Conservation (phyloP, 2,329 filamentous ascomycete species). For the Monilinia vaccinii-corymbosi region DNA sequence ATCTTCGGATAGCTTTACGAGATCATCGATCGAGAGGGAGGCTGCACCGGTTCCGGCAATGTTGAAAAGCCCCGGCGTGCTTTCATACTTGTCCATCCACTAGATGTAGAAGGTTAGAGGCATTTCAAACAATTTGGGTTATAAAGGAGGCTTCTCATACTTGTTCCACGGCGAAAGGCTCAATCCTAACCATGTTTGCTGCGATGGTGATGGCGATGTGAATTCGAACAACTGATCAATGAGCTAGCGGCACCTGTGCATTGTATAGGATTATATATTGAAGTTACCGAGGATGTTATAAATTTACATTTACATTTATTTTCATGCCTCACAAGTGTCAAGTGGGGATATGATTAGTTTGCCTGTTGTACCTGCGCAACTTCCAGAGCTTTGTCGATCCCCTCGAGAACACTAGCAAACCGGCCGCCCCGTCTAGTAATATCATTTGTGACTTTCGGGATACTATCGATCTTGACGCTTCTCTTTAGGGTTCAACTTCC, state of each 20-base stretch:
- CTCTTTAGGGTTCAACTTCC: not conserved
- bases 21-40: constrained; percentile 62
- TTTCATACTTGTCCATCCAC: constrained; percentile 57
- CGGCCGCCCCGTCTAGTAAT: not conserved
- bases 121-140: too few species aligned
- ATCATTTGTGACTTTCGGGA: too few species aligned
- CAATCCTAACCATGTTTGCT: constrained; percentile 45
- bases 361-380: too few species aligned
- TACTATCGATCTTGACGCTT: too few species aligned
- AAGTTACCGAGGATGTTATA: too few species aligned
- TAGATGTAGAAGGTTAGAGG: constrained; percentile 25
- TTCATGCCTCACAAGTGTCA: too few species aligned
- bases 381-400: not conserved
- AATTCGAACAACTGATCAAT: too few species aligned
- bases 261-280: constrained; percentile 7
- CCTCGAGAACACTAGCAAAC: not conserved
- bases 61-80: constrained; percentile 51
- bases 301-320: too few species aligned
- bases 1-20: constrained; percentile 50
- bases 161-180: constrained; percentile 62
- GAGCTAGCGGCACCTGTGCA: too few species aligned
- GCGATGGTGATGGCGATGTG: not conserved
- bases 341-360: too few species aligned
- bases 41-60: constrained; percentile 73
- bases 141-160: too few species aligned